Base-by-base conservation (phyloP, 2,329 filamentous ascomycete genomes). In the Colletotrichum cereale region DNA sequence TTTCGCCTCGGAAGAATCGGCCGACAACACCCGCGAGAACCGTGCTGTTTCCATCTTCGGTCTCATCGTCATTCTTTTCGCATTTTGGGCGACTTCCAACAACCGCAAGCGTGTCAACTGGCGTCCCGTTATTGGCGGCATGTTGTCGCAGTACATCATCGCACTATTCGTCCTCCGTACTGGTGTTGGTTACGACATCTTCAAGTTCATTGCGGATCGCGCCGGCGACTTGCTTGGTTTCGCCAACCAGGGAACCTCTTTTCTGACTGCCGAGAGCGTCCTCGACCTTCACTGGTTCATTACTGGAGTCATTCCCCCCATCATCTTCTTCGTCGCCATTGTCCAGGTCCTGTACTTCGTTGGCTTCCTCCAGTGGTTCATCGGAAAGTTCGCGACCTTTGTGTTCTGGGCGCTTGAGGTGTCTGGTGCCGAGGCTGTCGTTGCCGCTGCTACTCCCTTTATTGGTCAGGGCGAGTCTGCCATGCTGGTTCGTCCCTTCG, bases 321-420 rank as follows among this genome's bases (percentile, higher is more conserved):
- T 98, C 82, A 94, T 97, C 84, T 98, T 97, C 89, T 97, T 98
- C 89, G 93, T 97, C 70, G 90, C 95, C 1, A 86, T 97, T n/a
- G 94, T 97, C 34, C 93, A 97, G 82, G 89, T 97, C 18, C 82
- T 97, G 53, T 97, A 93, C 85, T 92, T 95, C 85, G 86, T 91
- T 76, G 93, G 92, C 2, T 86, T 95, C 74, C 84, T 97, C 64
- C 95, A 97, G 83, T 97, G 95, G 95, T 94, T 95, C 82, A 90
- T 97, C 78, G 86, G 87, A 75, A 97, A 97, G 82, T 93, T 96
- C 76, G 94, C 95, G 71, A 88, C 89, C 62, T 95, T 97, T 82
- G 97, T 98, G 87, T 97, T 96, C 88, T 97, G 94, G 92, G 88
- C 86, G 55, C 91, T 98, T 82, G 88, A 90, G 62, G 94, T 97